Percentiles rank a stretch among this genome's conserved stretches.
Conservation (phyloP, 306 rosid genomes). For the Astragalus membranaceus region DNA sequence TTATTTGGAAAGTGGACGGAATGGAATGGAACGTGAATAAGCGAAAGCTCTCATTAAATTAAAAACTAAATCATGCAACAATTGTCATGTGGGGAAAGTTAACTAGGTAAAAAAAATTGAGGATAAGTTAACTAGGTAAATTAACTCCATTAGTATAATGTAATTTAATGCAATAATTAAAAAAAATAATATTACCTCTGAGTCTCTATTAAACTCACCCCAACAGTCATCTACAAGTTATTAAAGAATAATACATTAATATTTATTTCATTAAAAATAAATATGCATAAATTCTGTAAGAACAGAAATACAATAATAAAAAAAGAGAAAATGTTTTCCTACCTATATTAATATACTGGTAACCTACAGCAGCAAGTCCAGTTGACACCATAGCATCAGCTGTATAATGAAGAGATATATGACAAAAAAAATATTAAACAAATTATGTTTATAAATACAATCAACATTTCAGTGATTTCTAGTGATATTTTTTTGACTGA, state of each 20-base stretch:
- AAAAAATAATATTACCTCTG: slow-evolving; percentile 31
- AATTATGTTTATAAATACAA: background rate
- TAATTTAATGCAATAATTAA: background rate
- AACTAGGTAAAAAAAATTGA: too few species aligned
- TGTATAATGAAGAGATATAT: slow-evolving; percentile 3
- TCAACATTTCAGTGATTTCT: background rate
- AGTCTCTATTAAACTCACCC: slow-evolving; percentile 62
- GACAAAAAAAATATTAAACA: background rate
- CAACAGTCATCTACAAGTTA: slow-evolving; percentile 66
- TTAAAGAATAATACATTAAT: background rate
- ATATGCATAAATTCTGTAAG: background rate
- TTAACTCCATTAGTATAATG: background rate
- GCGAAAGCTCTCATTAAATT: too few species aligned
- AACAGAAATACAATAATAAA: background rate
- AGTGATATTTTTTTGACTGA: background rate
- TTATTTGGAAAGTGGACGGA: too few species aligned
- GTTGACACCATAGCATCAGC: slow-evolving; percentile 79
- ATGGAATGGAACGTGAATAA: too few species aligned
- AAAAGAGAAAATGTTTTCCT: background rate
- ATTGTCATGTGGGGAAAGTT: too few species aligned
- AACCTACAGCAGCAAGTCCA: slow-evolving; percentile 64
- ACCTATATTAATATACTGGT: slow-evolving; percentile 66
- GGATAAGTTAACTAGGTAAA: background rate
- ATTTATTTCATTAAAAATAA: background rate
- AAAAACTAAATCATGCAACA: too few species aligned